Conservation (phyloP, 441 rosid genomes). For the Breynia disticha region DNA sequence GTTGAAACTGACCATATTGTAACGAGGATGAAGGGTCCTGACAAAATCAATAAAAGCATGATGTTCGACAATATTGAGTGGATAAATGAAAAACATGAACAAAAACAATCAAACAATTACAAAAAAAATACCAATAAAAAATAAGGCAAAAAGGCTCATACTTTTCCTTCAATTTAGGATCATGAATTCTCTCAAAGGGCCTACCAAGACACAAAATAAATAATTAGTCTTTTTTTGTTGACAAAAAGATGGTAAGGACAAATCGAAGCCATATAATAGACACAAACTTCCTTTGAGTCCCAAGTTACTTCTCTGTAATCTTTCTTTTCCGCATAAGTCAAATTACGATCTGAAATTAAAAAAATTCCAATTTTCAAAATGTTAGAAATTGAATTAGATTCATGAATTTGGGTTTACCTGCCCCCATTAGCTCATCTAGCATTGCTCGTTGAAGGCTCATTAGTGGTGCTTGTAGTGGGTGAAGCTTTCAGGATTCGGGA, state of each 20-base stretch:
- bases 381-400: background rate
- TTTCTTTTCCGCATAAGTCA: constrained; percentile 84
- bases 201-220: constrained; percentile 32
- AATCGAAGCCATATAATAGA: constrained; percentile 87
- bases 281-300: constrained; percentile 98
- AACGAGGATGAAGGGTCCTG: constrained; percentile 64
- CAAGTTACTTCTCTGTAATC: constrained; percentile 74
- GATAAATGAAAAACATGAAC: background rate
- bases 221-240: constrained; percentile 58
- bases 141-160: constrained; percentile 16
- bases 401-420: constrained; percentile 36
- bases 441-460: constrained; percentile 98
- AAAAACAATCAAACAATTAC: background rate
- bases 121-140: background rate
- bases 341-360: constrained; percentile 55
- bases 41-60: constrained; percentile 59
- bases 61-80: constrained; percentile 74
- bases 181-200: constrained; percentile 83
- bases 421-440: constrained; percentile 96
- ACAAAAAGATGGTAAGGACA: constrained; percentile 98
- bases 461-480: constrained; percentile 11
- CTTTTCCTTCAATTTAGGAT: constrained; percentile 93
- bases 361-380: background rate
- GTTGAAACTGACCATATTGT: constrained; percentile 61
- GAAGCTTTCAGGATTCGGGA: background rate